Base-by-base conservation (phyloP, 2,329 filamentous ascomycete species). In the Ophiostoma perfectum region DNA sequence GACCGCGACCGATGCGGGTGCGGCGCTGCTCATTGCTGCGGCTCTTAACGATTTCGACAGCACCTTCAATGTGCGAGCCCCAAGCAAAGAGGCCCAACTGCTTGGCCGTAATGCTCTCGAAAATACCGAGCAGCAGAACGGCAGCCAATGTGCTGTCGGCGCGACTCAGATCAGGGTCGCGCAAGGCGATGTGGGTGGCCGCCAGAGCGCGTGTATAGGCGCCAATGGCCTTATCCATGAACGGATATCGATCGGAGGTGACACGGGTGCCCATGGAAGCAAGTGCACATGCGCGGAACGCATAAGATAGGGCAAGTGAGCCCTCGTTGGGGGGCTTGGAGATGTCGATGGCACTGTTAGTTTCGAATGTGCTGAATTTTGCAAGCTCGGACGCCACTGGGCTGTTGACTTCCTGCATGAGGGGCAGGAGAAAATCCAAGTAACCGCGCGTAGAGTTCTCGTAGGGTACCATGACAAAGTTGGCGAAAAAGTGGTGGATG, bases 11-110 rank as follows among this genome's bases (percentile, higher is more conserved):
- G 2, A 80, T 77, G 74, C 81, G 82, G 14, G 83, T 86, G 58
- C 78, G 78, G 9, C 86, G 74, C 72, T 87, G 84, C 71, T 83
- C 81, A 72, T 80, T 82, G 4, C 86, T 85, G 63, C 86, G 81
- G 9, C 82, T 80, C 74, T 84, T 85, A 67, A 86, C 84, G 1
- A 88, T 78, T 71, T 86, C 83, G 44, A 88, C 82, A n/a, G 86
- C 86, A 3, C 86, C 86, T 70, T 88, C 84, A n/a, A 85, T 82
- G 72, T 89, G 86, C 9, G 85, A 86, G 4, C 84, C 85, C 86
- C 86, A 89, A 1, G 85, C 84, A 68, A 83, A 77, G 74, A 83
- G 82, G 45, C 81, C 83, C 65, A 84, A 76, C 66, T 84, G 81
- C 69, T 81, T 83, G 12, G 84, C 82, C 0, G 82, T 82, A 62